A percentile compares a stretch with the other conserved stretches of the same genome.
Evolutionary conservation across 176 grass and related monocot genomes (phyloP).

Genomic region (Musa schizocarpa): DNA sequence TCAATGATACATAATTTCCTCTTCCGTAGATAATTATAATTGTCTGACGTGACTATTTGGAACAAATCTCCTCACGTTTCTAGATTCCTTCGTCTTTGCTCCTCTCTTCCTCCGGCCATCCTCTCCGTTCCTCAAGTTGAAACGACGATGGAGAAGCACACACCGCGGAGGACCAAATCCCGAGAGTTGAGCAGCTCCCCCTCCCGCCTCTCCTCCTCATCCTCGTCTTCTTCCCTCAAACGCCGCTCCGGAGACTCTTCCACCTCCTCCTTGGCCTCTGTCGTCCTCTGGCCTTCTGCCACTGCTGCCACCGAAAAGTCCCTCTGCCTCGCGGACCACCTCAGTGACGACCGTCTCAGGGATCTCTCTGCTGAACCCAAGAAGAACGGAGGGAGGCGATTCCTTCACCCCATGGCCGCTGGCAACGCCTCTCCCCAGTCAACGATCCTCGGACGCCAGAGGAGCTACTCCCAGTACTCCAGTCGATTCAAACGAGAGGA

Average conservation of each 20-base stretch:
- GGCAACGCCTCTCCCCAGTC: neutral
- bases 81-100: neutral
- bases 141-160: neutral
- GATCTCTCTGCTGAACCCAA: neutral
- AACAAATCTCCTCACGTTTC: too few relatives aligned
- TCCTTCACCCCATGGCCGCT: neutral
- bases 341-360: constrained; percentile 14
- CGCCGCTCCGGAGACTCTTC: constrained; percentile 9
- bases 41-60: too few relatives aligned
- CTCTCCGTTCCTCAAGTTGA: too few relatives aligned
- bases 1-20: too few relatives aligned
- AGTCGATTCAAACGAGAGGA: neutral
- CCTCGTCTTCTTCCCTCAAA: constrained; percentile 16
- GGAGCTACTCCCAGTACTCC: constrained; percentile 32
- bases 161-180: neutral
- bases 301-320: neutral
- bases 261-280: neutral
- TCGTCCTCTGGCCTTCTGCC: neutral
- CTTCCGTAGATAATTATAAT: too few relatives aligned
- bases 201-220: constrained; percentile 19
- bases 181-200: neutral
- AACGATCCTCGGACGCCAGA: constrained; percentile 23
- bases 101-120: neutral
- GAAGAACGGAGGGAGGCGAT: neutral
- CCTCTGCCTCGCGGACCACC: constrained; percentile 34